Conservation (phyloP, 495 filamentous ascomycete species). For the Penicillium bovifimosum region DNA sequence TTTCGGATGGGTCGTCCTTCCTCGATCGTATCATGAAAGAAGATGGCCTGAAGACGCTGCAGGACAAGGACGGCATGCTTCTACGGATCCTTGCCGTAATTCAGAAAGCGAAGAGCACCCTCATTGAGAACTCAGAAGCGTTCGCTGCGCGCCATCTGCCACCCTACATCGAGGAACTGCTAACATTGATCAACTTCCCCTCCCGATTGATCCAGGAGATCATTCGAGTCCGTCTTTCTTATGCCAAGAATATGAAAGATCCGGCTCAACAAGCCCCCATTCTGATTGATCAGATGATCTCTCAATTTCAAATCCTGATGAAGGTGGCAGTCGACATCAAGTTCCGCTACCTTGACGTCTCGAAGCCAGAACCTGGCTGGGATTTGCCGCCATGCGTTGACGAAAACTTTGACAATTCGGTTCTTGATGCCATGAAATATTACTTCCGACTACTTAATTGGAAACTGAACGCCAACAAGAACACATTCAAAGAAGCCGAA, state of each 20-base stretch:
- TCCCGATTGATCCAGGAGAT: constrained; percentile 94
- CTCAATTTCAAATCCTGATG: constrained; percentile 90
- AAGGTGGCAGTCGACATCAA: constrained; percentile 90
- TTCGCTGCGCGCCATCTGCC: constrained; percentile 91
- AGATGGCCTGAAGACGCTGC: constrained; percentile 85
- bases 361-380: constrained; percentile 87
- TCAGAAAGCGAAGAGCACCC: constrained; percentile 82
- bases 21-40: constrained; percentile 97
- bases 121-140: constrained; percentile 78
- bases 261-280: constrained; percentile 77
- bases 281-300: constrained; percentile 94
- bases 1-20: constrained; percentile 86
- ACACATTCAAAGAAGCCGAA: constrained; percentile 98
- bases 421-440: constrained; percentile 89
- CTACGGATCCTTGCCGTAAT: constrained; percentile 75
- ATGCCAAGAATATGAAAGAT: constrained; percentile 92
- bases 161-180: constrained; percentile 92
- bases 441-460: constrained; percentile 97
- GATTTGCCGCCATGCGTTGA: constrained; percentile 94
- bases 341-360: constrained; percentile 75
- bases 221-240: constrained; percentile 85
- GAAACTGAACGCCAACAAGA: constrained; percentile 96
- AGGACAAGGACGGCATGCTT: constrained; percentile 80
- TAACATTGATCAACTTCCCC: constrained; percentile 94
- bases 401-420: constrained; percentile 93